Evolutionary conservation across 2,329 filamentous ascomycete species (phyloP).

Genomic region (Aspergillus quadrilineatus): DNA sequence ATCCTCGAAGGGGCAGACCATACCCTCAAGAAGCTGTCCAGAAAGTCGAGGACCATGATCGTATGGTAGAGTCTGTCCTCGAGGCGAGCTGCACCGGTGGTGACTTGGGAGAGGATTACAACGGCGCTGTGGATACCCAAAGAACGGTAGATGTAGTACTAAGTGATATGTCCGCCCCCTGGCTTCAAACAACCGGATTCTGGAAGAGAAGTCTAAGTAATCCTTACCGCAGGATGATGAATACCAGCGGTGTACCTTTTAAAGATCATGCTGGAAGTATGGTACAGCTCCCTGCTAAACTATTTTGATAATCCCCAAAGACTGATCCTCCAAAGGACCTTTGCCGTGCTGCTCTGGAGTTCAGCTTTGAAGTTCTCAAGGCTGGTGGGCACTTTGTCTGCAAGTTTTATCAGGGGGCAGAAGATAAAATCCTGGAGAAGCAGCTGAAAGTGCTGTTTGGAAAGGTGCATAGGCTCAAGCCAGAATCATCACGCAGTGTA

Average conservation of each 20-base stretch:
- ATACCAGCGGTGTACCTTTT: slow-evolving; percentile 85
- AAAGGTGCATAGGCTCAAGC: slow-evolving; percentile 83
- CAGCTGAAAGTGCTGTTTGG: slow-evolving; percentile 73
- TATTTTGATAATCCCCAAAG: background rate
- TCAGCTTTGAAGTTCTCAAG: slow-evolving; percentile 80
- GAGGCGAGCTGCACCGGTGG: background rate
- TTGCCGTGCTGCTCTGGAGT: slow-evolving; percentile 78
- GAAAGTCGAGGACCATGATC: slow-evolving; percentile 2
- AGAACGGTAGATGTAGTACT: slow-evolving; percentile 84
- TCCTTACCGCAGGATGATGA: slow-evolving; percentile 98
- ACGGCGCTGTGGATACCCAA: background rate
- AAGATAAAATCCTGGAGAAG: slow-evolving; percentile 77
- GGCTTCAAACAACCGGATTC: slow-evolving; percentile 75
- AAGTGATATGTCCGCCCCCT: slow-evolving; percentile 99
- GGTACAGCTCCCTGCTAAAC: slow-evolving; percentile 57
- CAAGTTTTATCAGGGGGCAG: slow-evolving; percentile 92
- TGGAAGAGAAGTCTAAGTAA: slow-evolving; percentile 89
- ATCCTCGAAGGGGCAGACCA: slow-evolving; percentile 59
- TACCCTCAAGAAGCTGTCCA: slow-evolving; percentile 27
- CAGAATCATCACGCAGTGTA: slow-evolving; percentile 84
- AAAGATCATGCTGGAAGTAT: slow-evolving; percentile 92
- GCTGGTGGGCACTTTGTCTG: slow-evolving; percentile 87
- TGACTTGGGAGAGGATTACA: background rate
- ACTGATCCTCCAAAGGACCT: slow-evolving; percentile 65
- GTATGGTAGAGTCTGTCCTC: background rate